Evolutionary conservation across 1,139 yeast species (phyloP), one percentile per base, ranked within the genome.

Genomic region (Entelexis paramagnoliae): DNA sequence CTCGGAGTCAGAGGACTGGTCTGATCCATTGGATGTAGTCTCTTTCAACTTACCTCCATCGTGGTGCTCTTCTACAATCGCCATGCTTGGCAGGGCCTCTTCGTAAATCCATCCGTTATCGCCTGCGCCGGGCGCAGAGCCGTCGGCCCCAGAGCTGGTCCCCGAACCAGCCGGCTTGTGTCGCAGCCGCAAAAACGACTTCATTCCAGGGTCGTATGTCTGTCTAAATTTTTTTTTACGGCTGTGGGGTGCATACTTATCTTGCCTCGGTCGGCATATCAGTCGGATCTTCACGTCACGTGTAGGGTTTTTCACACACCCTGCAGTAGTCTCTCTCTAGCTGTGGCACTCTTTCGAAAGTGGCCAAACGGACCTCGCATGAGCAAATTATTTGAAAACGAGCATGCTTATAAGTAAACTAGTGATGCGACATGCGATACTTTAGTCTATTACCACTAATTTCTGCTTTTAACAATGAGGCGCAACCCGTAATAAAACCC

Each of bases 11-110:
- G 45, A 41, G 5, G 45, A 41, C 14, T 14, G 9, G 2, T 14
- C 36, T 20, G 46, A 42, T 4, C 29, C 33, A 14, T 20, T 14
- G 1, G 46, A 14, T 4, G 22, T 20, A 9, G 29, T 32, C 36
- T 22, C 20, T 29, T 42, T n/a, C n/a, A 42, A 20, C 46, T 42
- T 42, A 3, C 29, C 46, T 2, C 35, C 46, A 19, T 42, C 29
- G 13, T 42, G 38, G 29, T 32, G 28, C 29, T 42, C 46, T 7
- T 34, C 47, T 4, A 33, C 40, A 24, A 44, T 7, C 3, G 40
- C 47, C 47, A 44, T 44, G 17, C 13, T n/a, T 2, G 47, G 47
- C 33, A 44, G 3, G 7, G 47, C 17, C 17, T 44, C 47, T 10
- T 42, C 46, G 14, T 42, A 42, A 6, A 42, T 32, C 38, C 36